phyloP scores from a whole-genome alignment of 352 stramenopile genomes.

The Pythium oligandrum region DNA sequence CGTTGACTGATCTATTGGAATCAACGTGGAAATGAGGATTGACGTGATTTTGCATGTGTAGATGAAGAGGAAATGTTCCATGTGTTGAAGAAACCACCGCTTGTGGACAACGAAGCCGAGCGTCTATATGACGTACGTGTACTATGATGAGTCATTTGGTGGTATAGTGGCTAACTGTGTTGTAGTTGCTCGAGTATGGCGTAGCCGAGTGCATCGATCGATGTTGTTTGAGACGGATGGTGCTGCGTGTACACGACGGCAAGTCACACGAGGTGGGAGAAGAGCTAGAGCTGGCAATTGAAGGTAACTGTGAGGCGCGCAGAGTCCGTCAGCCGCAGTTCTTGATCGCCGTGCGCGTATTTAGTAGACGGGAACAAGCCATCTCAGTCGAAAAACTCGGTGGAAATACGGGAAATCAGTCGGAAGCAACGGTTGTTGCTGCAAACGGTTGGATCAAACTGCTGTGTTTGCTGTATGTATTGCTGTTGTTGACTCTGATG shows the following conservation, averaged over 20 bases:
- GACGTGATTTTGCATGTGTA: background rate
- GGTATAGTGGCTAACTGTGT: background rate
- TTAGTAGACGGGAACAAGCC: too few relatives aligned
- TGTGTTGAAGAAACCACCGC: constrained; percentile 14
- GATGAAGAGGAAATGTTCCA: constrained; percentile 6
- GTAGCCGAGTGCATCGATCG: constrained; percentile 24
- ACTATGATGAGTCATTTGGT: too few relatives aligned
- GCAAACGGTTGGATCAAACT: constrained; percentile 16
- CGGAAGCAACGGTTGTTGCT: constrained; percentile 19
- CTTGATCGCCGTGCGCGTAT: too few relatives aligned
- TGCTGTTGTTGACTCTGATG: background rate
- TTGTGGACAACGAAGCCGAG: constrained; percentile 3
- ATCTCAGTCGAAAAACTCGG: background rate
- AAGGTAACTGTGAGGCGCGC: background rate
- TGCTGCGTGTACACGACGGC: constrained; percentile 10
- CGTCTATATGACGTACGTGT: constrained; percentile 14
- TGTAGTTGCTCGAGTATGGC: constrained; percentile 19
- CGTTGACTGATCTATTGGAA: too few relatives aligned
- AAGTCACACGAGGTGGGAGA: constrained; percentile 7
- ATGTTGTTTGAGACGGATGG: constrained; percentile 11
- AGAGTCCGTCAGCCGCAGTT: background rate
- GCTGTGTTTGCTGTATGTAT: too few relatives aligned
- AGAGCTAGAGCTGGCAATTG: constrained; percentile 13
- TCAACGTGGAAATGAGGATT: too few relatives aligned
- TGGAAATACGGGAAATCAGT: constrained; percentile 12